Evolutionary conservation across 352 stramenopile genomes (phyloP), one percentile per base, ranked within the genome.

Genomic region (Lagenidium giganteum): DNA sequence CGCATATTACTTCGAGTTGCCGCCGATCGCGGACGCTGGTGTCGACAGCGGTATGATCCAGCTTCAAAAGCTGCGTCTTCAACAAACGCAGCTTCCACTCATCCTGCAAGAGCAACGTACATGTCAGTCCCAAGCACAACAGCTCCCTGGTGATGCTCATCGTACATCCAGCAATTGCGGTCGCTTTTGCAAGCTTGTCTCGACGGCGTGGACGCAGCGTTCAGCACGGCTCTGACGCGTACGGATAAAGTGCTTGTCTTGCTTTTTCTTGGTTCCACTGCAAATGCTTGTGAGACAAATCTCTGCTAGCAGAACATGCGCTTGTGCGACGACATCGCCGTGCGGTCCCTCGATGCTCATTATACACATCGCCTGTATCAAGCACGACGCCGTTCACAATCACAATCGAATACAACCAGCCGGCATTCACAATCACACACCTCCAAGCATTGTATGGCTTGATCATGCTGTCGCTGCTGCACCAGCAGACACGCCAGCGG

Each of bases 271-370:
- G 25, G 59, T 57, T 30, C 63, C 64, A 21, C 58, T 56, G 33
- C 70, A 75, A 1, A 70, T 47, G n/a, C n/a, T n/a, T 18, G 70
- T 47, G 21, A 66, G 61, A 20, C 69, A 83, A 14, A 74, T 61
- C 46, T 87, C 78, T n/a, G 72, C 75, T 12, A 87, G 40, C 26
- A 87, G 33, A 6, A 83, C 40, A 27, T 81, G 64, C 11, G 61
- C 64, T 28, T 18, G 32, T 62, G 49, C 17, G 58, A 17, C 30
- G 65, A 38, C 13, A 7, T 11, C 9, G 13, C 11, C 20, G n/a
- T 11, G 32, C 16, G 32, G 32, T 16, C 7, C 32, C 6, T n/a
- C n/a, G n/a, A n/a, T n/a, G n/a, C n/a, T n/a, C n/a, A n/a, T n/a
- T n/a, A n/a, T n/a, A n/a, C n/a, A n/a, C n/a, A n/a, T n/a, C n/a